A percentile compares a stretch with the other conserved stretches of the same genome.
phyloP scores from a whole-genome alignment of 768 basidiomycete species.

The Strobilomyces dryophilus region DNA sequence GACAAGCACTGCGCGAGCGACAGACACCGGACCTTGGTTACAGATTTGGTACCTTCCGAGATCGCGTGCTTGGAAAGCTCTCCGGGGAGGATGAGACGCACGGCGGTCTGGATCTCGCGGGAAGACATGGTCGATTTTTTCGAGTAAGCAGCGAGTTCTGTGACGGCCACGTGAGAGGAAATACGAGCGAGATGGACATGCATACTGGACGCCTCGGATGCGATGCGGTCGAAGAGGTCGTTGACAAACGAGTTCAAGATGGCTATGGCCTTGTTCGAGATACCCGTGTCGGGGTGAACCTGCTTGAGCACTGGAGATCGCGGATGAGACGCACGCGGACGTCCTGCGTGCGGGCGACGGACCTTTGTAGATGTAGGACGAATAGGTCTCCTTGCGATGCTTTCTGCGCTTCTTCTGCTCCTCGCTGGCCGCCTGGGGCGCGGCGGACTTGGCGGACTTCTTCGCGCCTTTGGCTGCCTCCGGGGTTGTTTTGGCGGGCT shows the following conservation, averaged over 20 bases:
- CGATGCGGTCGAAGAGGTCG: constrained; percentile 93
- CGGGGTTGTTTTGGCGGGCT: constrained; percentile 53
- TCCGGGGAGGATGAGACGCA: constrained; percentile 94
- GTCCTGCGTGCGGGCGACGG: background rate
- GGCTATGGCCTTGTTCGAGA: constrained; percentile 98
- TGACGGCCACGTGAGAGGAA: background rate
- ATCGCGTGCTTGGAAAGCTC: constrained; percentile 75
- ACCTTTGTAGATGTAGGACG: constrained; percentile 92
- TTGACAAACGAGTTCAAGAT: constrained; percentile 96
- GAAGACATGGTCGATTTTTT: constrained; percentile 99
- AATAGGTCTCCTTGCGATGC: constrained; percentile 87
- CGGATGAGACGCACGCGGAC: background rate
- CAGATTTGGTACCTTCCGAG: constrained; percentile 91
- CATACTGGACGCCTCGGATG: constrained; percentile 84
- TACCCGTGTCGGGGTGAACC: constrained; percentile 98
- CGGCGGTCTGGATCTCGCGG: constrained; percentile 96
- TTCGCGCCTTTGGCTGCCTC: constrained; percentile 68
- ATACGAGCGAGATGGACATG: background rate
- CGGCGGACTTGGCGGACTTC: constrained; percentile 59
- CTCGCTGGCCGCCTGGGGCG: constrained; percentile 54
- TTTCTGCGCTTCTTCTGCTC: constrained; percentile 90
- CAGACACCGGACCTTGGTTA: constrained; percentile 63
- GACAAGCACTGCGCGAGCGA: background rate
- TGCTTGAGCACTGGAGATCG: constrained; percentile 74
- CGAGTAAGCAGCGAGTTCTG: constrained; percentile 94